Base-by-base conservation (phyloP, 1,284 basidiomycete genomes). In the Irpex rosettiformis region DNA sequence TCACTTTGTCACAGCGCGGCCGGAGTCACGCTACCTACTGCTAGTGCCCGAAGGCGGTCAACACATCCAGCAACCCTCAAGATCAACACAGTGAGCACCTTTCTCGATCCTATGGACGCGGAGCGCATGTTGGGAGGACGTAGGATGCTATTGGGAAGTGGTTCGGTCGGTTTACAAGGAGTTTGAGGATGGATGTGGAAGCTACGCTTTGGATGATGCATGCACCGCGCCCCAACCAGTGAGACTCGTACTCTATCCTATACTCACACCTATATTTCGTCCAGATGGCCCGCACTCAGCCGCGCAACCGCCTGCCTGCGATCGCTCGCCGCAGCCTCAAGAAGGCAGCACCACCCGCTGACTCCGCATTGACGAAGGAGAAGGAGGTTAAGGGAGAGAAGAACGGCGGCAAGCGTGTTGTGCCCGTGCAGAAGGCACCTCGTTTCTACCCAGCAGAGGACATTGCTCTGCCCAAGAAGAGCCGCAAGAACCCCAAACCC, bases 391-490 rank as follows among this genome's bases (percentile, higher is more conserved):
- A 91, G 65, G 95, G 95, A 67, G 90, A 86, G 70, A 96, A 93
- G 82, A 98, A 98, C 78, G 93, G 94, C 67, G 82, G 84, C 71
- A 92, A 89, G 73, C 94, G 96, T 75, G 77, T 90, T 62, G 84
- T 95, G 71, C 90, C 96, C 69, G 88, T 88, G 49, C 70, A 79
- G 65, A 98, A 98, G 80, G 95, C 94, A 55, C 83, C 93, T 58
- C 93, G 94, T 72, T 98, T 91, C 88, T 99, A 98, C 84, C 95
- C 96, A 58, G 92, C 94, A 65, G 96, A 99, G 76, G 96, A 98
- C 74, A 89, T 96, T 63, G 88, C 84, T 69, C 81, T 83, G 72
- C 93, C 93, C 73, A 97, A 96, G 85, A 90, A 90, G 78, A 91
- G 84, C 76, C 91, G 96, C 73, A 98, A 98, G 83, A 79, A 84